Conservation (phyloP, 106 monocot genomes). For the Amphibolis antarctica region DNA sequence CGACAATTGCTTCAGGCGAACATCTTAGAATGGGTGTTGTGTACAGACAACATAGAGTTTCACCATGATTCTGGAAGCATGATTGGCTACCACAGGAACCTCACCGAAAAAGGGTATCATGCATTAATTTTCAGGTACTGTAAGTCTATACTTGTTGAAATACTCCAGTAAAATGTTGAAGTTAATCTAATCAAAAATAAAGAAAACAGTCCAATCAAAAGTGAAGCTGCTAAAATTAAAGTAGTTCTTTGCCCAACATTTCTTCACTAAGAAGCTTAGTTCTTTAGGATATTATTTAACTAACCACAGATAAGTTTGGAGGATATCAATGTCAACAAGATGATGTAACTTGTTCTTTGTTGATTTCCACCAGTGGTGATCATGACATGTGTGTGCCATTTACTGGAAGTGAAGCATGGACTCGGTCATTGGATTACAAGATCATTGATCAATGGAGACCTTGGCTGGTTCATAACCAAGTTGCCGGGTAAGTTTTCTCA, state of each 20-base stretch:
- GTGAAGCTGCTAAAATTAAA: neutral
- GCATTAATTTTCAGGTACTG: constrained; percentile 80
- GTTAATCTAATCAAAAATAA: neutral
- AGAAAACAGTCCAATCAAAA: neutral
- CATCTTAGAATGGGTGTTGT: constrained; percentile 42
- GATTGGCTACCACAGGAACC: constrained; percentile 81
- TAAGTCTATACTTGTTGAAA: neutral
- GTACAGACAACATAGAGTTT: constrained; percentile 41
- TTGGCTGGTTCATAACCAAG: constrained; percentile 57
- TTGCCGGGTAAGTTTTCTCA: constrained; percentile 49
- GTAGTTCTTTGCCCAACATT: too few species aligned
- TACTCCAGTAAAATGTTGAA: neutral
- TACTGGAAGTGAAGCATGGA: constrained; percentile 94
- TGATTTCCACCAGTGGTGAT: constrained; percentile 56
- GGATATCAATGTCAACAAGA: too few species aligned
- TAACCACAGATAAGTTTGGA: too few species aligned
- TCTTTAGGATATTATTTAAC: too few species aligned
- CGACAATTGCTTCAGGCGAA: constrained; percentile 16
- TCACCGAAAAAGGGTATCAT: constrained; percentile 53
- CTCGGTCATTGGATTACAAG: constrained; percentile 68
- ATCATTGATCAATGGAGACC: constrained; percentile 71
- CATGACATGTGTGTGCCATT: constrained; percentile 97
- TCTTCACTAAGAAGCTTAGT: too few species aligned
- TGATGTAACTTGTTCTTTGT: constrained; percentile 9
- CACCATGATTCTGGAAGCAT: constrained; percentile 82